These are phyloP conservation scores for Suhomyces canberraensis DNA, from an alignment of 805 yeast species.

Conservation along the genomic window DNA sequence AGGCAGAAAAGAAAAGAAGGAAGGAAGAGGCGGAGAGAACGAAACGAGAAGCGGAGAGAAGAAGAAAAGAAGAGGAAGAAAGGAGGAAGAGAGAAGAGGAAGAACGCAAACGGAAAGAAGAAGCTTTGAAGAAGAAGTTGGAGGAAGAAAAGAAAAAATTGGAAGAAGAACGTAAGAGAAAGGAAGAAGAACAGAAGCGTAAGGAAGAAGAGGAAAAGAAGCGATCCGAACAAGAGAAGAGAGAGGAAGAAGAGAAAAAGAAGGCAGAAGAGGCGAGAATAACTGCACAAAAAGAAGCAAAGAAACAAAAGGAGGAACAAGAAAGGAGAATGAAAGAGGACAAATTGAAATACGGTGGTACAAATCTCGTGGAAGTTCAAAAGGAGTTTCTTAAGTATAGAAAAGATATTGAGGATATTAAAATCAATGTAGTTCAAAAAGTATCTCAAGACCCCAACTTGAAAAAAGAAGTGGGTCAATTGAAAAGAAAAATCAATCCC, in stretches of 20 bases:
- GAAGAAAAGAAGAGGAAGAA: constrained; percentile 8
- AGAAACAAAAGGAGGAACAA: constrained; percentile 13
- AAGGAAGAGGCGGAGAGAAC: constrained; percentile 8
- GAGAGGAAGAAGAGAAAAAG: constrained; percentile 7
- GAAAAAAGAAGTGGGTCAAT: constrained; percentile 53
- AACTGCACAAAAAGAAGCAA: constrained; percentile 17
- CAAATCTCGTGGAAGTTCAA: constrained; percentile 38
- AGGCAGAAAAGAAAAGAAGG: constrained; percentile 3
- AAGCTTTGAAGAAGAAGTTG: constrained; percentile 15
- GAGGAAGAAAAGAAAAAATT: constrained; percentile 13
- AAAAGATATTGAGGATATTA: constrained; percentile 54
- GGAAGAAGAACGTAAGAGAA: constrained; percentile 9
- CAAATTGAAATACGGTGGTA: constrained; percentile 24
- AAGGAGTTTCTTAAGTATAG: constrained; percentile 46
- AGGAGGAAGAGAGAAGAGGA: constrained; percentile 10
- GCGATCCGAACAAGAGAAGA: constrained; percentile 7
- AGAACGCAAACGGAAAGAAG: constrained; percentile 17
- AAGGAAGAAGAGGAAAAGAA: constrained; percentile 5
- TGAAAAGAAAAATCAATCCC: constrained; percentile 77
- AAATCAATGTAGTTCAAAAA: constrained; percentile 53
- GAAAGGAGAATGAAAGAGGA: constrained; percentile 4
- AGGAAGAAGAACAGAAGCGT: constrained; percentile 4
- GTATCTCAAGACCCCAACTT: constrained; percentile 49
- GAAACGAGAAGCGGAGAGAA: constrained; percentile 7
- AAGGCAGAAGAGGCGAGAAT: constrained; percentile 11